Base-by-base conservation (phyloP, 1,139 yeast species). In the Arxiozyma telluris region DNA sequence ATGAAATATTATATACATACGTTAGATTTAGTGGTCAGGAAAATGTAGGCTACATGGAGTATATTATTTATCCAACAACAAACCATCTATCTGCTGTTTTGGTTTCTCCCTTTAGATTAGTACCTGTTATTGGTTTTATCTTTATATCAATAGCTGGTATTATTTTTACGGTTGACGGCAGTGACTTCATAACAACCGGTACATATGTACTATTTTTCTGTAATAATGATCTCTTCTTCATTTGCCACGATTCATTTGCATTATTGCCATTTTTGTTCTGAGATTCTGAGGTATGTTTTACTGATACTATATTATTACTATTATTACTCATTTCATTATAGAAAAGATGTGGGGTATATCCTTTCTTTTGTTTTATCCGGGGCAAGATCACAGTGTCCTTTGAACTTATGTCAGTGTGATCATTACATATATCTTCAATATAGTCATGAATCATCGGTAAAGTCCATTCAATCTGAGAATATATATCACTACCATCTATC, bases 51-150 rank as follows among this genome's bases (percentile, higher is more conserved):
- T 34, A 12, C 12, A 6, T 11, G 25, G 15, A 47, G 12, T 41
- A 41, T 8, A 25, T 17, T 9, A 20, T 15, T 44, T 44, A 52
- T 25, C 51, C 51, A 8, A 52, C 54, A 18, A 52, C 51, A 34
- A 47, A 48, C 54, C 54, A 52, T 39, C 51, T 34, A 25, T 51
- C 53, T 15, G 23, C 15, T 8, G 27, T 27, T 12, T 17, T 11
- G 12, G 39, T 11, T 34, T 34, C n/a, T 2, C 6, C 39, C n/a
- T 12, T 34, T 12, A 17, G n/a, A 7, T 27, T 8, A 7, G 30
- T 15, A 12, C 11, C 21, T 44, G 25, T n/a, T 2, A 11, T 12
- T 38, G 42, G 20, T 9, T 22, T 22, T 17, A 27, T 47, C 1
- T 27, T n/a, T 17, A 23, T 34, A 6, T 15, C 38, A 8, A 43